Evolutionary conservation across 2,329 filamentous ascomycete species (phyloP).

Genomic region (Nothophoma quercina): DNA sequence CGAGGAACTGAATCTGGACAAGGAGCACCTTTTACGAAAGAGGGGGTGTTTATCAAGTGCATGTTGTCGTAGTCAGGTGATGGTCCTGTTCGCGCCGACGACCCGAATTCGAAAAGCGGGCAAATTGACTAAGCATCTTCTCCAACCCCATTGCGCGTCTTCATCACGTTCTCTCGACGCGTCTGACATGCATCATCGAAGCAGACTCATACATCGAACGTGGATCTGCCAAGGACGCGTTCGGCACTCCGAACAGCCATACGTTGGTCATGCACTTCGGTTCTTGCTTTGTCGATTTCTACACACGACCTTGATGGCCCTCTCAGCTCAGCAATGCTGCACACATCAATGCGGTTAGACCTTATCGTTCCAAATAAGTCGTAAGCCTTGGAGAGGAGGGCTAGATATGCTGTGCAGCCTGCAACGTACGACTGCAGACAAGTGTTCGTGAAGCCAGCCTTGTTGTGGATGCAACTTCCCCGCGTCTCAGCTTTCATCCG

Average conservation of each 20-base stretch:
- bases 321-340: no score
- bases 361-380: no score
- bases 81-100: conserved; percentile 3
- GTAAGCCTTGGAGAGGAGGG: no score
- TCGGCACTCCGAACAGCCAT: neutral
- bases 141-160: neutral
- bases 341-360: no score
- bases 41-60: conserved; percentile 5
- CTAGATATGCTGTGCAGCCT: no score
- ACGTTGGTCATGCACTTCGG: no score
- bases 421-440: no score
- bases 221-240: neutral
- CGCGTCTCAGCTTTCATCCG: no score
- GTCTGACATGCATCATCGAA: conserved; percentile 10
- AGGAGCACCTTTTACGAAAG: neutral
- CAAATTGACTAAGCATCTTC: conserved; percentile 14
- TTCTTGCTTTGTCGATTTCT: no score
- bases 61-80: conserved; percentile 12
- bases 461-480: no score
- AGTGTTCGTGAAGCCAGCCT: no score
- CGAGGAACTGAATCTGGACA: neutral
- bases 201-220: neutral
- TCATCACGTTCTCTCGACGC: conserved; percentile 1
- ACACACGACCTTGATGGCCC: no score
- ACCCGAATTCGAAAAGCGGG: conserved; percentile 11